Conservation (phyloP, 345 rosid genomes). For the Citrus inodora region DNA sequence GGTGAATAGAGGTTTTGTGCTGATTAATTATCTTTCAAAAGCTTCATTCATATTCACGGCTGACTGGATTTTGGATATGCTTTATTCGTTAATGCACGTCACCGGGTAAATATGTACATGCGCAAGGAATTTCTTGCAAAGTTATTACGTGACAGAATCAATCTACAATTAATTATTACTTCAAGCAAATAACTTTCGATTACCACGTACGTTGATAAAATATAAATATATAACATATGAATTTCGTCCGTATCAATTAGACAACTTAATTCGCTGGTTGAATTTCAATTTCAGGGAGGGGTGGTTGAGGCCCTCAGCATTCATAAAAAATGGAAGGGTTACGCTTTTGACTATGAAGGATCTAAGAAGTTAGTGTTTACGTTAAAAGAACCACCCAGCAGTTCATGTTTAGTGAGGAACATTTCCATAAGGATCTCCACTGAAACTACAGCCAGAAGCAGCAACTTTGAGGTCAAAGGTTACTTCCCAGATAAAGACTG, state of each 20-base stretch:
- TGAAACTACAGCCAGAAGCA: slow-evolving; percentile 25
- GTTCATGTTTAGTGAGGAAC: slow-evolving; percentile 40
- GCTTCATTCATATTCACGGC: neutral
- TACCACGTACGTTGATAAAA: no score
- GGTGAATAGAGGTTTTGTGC: neutral
- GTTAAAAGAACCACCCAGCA: slow-evolving; percentile 49
- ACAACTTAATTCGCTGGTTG: neutral
- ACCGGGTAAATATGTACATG: neutral
- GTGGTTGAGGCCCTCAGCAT: slow-evolving; percentile 63
- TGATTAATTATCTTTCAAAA: neutral
- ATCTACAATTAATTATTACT: slow-evolving; percentile 5
- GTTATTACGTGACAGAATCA: neutral
- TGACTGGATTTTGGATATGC: neutral
- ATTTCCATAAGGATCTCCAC: slow-evolving; percentile 41
- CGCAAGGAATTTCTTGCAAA: neutral
- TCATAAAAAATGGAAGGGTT: slow-evolving; percentile 72
- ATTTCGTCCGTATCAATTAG: neutral
- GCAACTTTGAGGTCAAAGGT: slow-evolving; percentile 61
- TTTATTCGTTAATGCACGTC: neutral
- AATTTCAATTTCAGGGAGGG: slow-evolving; percentile 43
- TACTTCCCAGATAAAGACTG: slow-evolving; percentile 63
- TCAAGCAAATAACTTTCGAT: slow-evolving; percentile 7
- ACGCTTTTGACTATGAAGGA: slow-evolving; percentile 56
- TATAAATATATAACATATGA: no score
- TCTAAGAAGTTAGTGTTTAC: slow-evolving; percentile 59